These are phyloP conservation scores for Apiospora kogelbergensis DNA, from an alignment of 2,329 filamentous ascomycete genomes.

Conservation along the genomic window DNA sequence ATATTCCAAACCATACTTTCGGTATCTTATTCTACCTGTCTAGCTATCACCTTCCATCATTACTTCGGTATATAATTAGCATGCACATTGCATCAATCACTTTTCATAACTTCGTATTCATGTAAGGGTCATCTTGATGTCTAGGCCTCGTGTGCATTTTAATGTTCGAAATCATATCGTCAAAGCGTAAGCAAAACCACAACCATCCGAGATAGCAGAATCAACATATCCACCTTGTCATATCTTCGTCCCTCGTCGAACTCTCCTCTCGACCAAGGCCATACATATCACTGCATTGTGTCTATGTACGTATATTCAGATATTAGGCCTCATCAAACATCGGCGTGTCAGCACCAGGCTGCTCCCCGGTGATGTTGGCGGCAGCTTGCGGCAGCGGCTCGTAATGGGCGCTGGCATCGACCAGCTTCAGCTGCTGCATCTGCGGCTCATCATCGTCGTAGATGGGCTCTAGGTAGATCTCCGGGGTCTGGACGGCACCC, in stretches of 20 bases:
- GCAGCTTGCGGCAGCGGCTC: too few species aligned
- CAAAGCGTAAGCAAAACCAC: not conserved
- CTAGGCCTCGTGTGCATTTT: not conserved
- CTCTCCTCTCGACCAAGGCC: not conserved
- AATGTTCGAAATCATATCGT: not conserved
- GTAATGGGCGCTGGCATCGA: not conserved
- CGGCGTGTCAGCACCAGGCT: not conserved
- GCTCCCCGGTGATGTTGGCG: not conserved
- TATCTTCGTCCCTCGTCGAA: not conserved
- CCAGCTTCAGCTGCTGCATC: not conserved
- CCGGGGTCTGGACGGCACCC: not conserved
- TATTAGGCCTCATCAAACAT: not conserved
- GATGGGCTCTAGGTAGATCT: not conserved
- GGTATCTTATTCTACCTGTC: too few species aligned
- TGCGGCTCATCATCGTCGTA: not conserved
- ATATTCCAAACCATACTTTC: not conserved
- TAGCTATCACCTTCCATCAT: not conserved
- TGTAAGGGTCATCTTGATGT: not conserved
- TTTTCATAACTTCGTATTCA: not conserved
- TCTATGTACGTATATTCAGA: not conserved
- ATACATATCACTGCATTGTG: not conserved
- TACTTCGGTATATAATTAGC: not conserved
- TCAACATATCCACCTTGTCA: not conserved
- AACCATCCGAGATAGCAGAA: constrained; percentile 1
- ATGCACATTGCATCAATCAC: not conserved